These are phyloP conservation scores for Penicillium sp. DNA, from an alignment of 2,329 filamentous ascomycete genomes.

Conservation along the genomic window DNA sequence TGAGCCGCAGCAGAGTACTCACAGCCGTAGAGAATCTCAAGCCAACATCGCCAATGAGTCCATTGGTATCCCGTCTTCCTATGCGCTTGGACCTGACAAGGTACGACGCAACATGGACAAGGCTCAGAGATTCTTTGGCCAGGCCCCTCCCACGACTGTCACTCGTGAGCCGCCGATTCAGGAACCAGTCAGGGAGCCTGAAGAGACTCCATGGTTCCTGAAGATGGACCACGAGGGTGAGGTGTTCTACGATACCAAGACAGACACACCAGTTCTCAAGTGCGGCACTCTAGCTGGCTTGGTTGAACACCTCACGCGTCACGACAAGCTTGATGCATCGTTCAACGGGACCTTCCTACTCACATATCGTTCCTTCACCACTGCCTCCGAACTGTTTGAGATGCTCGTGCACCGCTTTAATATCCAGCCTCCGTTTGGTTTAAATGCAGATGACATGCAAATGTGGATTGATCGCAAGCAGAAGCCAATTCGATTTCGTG, in stretches of 20 bases:
- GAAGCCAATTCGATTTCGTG: constrained; percentile 89
- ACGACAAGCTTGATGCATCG: constrained; percentile 89
- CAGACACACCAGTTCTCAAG: constrained; percentile 69
- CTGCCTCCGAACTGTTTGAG: constrained; percentile 85
- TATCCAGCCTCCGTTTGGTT: constrained; percentile 81
- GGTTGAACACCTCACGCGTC: constrained; percentile 90
- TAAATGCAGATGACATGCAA: constrained; percentile 71
- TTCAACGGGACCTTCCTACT: constrained; percentile 98
- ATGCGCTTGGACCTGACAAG: constrained; percentile 37
- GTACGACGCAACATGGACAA: constrained; percentile 46
- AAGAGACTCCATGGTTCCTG: constrained; percentile 79
- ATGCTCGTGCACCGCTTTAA: constrained; percentile 86
- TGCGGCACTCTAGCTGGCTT: constrained; percentile 84
- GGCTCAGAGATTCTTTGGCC: constrained; percentile 47
- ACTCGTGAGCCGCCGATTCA: constrained; percentile 34
- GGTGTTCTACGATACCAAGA: constrained; percentile 82
- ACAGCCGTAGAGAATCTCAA: constrained; percentile 33
- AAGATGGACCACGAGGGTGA: constrained; percentile 83
- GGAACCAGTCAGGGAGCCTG: constrained; percentile 51
- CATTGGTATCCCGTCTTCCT: constrained; percentile 45
- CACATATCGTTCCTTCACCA: constrained; percentile 93
- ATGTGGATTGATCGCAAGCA: constrained; percentile 91
- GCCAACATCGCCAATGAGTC: constrained; percentile 36
- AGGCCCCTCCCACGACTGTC: constrained; percentile 41
- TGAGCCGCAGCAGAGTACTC: constrained; percentile 21